These are phyloP conservation scores for Fomitopsis betulina DNA, from an alignment of 1,284 basidiomycete species.

Conservation along the genomic window DNA sequence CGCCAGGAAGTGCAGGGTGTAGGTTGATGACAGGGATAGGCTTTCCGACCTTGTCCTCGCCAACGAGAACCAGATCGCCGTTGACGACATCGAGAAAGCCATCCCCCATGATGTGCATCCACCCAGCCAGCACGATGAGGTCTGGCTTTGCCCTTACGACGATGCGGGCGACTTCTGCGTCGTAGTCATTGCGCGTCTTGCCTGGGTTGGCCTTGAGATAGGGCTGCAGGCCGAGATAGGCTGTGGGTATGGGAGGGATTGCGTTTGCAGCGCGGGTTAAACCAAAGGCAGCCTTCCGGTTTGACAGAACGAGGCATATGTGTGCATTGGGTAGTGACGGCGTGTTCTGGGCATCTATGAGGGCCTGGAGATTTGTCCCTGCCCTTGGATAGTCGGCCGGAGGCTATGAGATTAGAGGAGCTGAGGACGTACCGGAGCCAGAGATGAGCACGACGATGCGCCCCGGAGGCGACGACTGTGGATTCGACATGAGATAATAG, in stretches of 20 bases:
- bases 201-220: conserved; percentile 75
- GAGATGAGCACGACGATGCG: conserved; percentile 69
- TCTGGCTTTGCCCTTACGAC: conserved; percentile 72
- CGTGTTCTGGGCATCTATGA: conserved; percentile 83
- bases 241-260: conserved; percentile 75
- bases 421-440: conserved; percentile 66
- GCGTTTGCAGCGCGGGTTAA: conserved; percentile 74
- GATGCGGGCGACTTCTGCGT: conserved; percentile 74
- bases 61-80: conserved; percentile 31
- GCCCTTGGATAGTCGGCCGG: conserved; percentile 8
- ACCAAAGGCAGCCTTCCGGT: conserved; percentile 89
- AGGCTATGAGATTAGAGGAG: neutral
- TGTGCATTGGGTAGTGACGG: conserved; percentile 60
- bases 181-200: conserved; percentile 82
- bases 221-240: conserved; percentile 82
- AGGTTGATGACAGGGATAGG: conserved; percentile 91
- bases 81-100: conserved; percentile 50
- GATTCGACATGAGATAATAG: conserved; percentile 15
- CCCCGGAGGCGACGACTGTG: conserved; percentile 17
- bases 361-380: conserved; percentile 95
- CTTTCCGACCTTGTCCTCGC: conserved; percentile 25
- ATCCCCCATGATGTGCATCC: conserved; percentile 90
- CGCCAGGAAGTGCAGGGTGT: conserved; percentile 92
- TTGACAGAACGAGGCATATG: conserved; percentile 87
- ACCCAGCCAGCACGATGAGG: conserved; percentile 90